Evolutionary conservation across 2,329 filamentous ascomycete species (phyloP).

Genomic region (Sclerotinia nivalis): DNA sequence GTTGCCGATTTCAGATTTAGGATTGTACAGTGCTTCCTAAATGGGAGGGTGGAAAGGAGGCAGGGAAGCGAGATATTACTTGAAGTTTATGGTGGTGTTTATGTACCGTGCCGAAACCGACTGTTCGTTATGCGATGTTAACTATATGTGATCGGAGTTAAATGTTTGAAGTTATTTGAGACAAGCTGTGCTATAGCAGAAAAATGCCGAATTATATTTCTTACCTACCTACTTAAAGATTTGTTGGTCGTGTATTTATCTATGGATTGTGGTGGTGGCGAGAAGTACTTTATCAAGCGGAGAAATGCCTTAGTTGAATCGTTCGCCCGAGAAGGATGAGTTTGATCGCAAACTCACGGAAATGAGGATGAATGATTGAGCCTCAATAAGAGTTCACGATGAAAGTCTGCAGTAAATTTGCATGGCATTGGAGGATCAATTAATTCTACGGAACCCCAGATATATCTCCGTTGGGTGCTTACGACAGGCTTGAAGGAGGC

Average conservation of each 20-base stretch:
- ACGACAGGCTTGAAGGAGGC: background rate
- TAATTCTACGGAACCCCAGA: background rate
- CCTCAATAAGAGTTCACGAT: too few species aligned
- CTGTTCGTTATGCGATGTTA: background rate
- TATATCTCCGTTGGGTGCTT: constrained; percentile 2
- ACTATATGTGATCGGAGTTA: background rate
- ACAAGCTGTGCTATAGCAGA: background rate
- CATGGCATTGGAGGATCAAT: constrained; percentile 3
- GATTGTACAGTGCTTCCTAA: background rate
- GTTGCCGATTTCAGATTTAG: background rate
- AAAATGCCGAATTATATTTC: background rate
- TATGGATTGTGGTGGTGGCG: background rate
- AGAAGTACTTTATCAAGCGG: background rate
- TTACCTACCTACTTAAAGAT: background rate
- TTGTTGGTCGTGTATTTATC: background rate
- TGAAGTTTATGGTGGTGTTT: background rate
- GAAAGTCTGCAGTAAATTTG: background rate
- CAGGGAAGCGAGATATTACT: background rate
- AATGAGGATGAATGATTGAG: background rate
- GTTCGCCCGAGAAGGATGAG: background rate
- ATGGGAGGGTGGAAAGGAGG: too few species aligned
- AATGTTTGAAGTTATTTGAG: background rate
- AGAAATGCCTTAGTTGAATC: background rate
- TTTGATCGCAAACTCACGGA: background rate
- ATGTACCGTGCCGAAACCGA: background rate